Evolutionary conservation across 345 rosid species (phyloP).

Genomic region (Arabidopsis thaliana): DNA sequence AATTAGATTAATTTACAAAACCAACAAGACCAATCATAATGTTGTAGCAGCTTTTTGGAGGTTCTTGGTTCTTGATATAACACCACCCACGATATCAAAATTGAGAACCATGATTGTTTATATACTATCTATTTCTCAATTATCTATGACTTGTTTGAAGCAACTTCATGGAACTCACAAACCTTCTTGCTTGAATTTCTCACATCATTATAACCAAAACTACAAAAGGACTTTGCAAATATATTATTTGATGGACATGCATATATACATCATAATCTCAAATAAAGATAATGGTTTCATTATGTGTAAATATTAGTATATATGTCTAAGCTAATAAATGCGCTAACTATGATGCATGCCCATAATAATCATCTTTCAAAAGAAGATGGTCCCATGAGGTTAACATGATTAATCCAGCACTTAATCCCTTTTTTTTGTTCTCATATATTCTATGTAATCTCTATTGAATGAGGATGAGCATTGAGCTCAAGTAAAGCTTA

Average conservation of each 20-base stretch:
- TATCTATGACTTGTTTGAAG: conserved; percentile 10
- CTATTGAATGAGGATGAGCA: neutral
- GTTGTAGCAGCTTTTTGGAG: conserved; percentile 66
- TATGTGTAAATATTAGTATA: conserved; percentile 28
- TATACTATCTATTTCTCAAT: conserved; percentile 29
- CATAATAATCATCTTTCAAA: conserved; percentile 40
- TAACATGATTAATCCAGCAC: conserved; percentile 50
- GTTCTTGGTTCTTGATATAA: conserved; percentile 56
- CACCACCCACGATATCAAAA: conserved; percentile 54
- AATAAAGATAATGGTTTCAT: conserved; percentile 16
- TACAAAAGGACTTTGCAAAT: conserved; percentile 9
- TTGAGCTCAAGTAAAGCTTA: neutral
- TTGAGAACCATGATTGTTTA: conserved; percentile 49
- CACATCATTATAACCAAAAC: conserved; percentile 5
- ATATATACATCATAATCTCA: conserved; percentile 20
- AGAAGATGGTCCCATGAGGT: conserved; percentile 46
- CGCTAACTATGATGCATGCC: conserved; percentile 47
- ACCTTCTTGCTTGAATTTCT: conserved; percentile 7
- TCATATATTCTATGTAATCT: conserved; percentile 15
- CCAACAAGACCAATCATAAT: conserved; percentile 60
- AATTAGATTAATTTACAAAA: conserved; percentile 40
- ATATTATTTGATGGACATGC: conserved; percentile 10
- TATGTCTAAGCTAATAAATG: conserved; percentile 38
- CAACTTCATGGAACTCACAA: neutral
- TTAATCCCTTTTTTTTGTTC: conserved; percentile 40